Conservation (phyloP, 805 yeast genomes). For the Candida ipomoeae region DNA sequence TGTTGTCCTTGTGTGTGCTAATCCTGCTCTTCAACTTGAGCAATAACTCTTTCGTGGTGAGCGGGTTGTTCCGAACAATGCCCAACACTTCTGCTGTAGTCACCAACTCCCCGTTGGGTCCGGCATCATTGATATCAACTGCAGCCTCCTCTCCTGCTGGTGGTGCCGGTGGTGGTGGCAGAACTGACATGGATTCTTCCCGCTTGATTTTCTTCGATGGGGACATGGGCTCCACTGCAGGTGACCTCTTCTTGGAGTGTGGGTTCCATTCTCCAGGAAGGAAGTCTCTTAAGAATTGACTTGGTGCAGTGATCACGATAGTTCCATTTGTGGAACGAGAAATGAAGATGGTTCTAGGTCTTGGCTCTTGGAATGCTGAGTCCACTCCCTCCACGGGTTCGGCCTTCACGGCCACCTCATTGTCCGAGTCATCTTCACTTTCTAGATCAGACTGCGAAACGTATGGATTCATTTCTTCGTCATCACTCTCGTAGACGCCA, state of each 20-base stretch:
- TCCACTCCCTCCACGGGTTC: constrained; percentile 26
- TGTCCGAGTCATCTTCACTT: constrained; percentile 56
- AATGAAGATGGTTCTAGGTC: constrained; percentile 19
- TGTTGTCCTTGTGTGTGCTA: constrained; percentile 59
- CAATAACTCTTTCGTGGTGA: constrained; percentile 62
- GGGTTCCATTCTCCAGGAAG: constrained; percentile 89
- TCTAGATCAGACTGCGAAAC: constrained; percentile 51
- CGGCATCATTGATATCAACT: constrained; percentile 32
- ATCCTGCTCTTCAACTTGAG: constrained; percentile 58
- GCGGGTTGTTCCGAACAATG: constrained; percentile 53
- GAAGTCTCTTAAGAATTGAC: constrained; percentile 56
- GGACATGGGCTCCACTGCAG: constrained; percentile 19
- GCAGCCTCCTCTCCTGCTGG: constrained; percentile 9
- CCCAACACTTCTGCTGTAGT: constrained; percentile 70
- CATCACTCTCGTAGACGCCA: constrained; percentile 85
- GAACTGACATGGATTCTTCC: constrained; percentile 22
- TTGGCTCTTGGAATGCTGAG: constrained; percentile 4
- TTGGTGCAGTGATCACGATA: constrained; percentile 62
- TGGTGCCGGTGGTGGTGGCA: constrained; percentile 11
- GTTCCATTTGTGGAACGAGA: constrained; percentile 33
- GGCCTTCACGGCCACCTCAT: constrained; percentile 29
- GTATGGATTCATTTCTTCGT: constrained; percentile 78
- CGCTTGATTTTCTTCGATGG: constrained; percentile 39
- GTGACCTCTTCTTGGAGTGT: constrained; percentile 37
- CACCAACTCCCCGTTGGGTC: constrained; percentile 44